These are phyloP conservation scores for Pestalotiopsis sp. DNA, from an alignment of 2,329 filamentous ascomycete genomes.

Conservation along the genomic window DNA sequence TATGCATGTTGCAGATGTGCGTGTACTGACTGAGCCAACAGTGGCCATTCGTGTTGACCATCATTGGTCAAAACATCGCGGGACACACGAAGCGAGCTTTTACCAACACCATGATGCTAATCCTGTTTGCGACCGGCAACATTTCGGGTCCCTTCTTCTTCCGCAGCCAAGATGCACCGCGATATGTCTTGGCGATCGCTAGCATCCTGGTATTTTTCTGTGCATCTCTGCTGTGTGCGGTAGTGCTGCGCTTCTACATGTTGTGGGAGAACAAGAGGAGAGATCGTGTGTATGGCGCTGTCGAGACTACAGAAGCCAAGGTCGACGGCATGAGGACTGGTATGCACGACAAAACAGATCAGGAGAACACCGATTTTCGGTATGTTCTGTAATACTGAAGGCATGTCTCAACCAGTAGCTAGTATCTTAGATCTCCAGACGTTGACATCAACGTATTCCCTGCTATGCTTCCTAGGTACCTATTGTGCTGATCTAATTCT, in stretches of 20 bases:
- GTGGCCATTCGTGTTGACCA: constrained; percentile 29
- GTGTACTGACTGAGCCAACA: neutral
- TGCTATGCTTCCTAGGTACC: too few species aligned
- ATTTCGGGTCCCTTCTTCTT: constrained; percentile 27
- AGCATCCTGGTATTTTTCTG: constrained; percentile 21
- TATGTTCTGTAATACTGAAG: constrained; percentile 44
- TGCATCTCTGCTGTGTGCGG: constrained; percentile 23
- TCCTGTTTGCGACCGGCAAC: constrained; percentile 22
- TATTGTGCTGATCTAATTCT: too few species aligned
- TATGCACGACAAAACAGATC: constrained; percentile 58
- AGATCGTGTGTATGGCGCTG: constrained; percentile 38
- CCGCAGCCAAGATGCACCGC: constrained; percentile 22
- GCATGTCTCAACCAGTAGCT: too few species aligned
- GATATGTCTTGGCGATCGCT: constrained; percentile 28
- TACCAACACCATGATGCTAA: constrained; percentile 33
- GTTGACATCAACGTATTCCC: too few species aligned
- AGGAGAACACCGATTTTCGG: constrained; percentile 57
- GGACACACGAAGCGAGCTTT: constrained; percentile 38
- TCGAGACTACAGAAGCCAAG: constrained; percentile 42
- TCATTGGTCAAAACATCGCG: constrained; percentile 35
- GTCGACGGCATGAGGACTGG: constrained; percentile 52
- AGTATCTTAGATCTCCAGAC: too few species aligned
- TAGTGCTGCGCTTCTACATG: constrained; percentile 23
- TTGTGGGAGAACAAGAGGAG: constrained; percentile 49
- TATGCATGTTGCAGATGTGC: too few species aligned